Conservation (phyloP, 2,329 filamentous ascomycete species). For the Aschersonia sp. region DNA sequence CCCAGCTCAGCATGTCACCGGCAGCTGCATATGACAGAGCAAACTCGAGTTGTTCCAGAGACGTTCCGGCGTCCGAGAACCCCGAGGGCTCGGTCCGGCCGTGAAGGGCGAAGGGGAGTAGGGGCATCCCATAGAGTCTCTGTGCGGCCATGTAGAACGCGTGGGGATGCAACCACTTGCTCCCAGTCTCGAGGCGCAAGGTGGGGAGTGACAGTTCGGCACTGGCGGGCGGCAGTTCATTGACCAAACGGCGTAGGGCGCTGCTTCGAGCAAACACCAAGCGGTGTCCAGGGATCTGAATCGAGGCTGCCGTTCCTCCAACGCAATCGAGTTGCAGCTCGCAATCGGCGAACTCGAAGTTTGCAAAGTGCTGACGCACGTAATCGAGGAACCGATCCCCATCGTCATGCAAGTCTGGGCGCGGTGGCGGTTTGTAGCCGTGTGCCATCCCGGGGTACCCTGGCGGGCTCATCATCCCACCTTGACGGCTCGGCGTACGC, state of each 20-base stretch:
- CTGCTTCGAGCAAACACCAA: constrained; percentile 38
- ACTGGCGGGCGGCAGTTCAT: constrained; percentile 16
- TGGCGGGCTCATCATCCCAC: constrained; percentile 15
- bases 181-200: constrained; percentile 29
- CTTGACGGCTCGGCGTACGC: constrained; percentile 13
- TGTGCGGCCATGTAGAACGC: constrained; percentile 43
- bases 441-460: constrained; percentile 19
- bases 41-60: constrained; percentile 32
- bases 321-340: constrained; percentile 29
- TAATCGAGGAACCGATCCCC: constrained; percentile 24
- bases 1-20: constrained; percentile 41
- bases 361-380: constrained; percentile 21
- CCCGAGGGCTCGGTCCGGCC: constrained; percentile 13
- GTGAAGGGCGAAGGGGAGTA: constrained; percentile 23
- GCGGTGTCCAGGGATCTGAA: constrained; percentile 38
- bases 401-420: constrained; percentile 13
- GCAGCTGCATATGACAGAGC: constrained; percentile 52
- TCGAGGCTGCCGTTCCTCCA: constrained; percentile 20
- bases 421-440: constrained; percentile 13
- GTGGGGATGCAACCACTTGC: constrained; percentile 38
- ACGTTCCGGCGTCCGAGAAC: constrained; percentile 21
- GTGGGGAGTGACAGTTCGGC: constrained; percentile 11
- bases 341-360: constrained; percentile 25
- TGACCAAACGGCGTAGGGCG: constrained; percentile 13
- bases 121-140: constrained; percentile 38